Base-by-base conservation (phyloP, 106 monocot species). In the Dendrobium chrysotoxum region DNA sequence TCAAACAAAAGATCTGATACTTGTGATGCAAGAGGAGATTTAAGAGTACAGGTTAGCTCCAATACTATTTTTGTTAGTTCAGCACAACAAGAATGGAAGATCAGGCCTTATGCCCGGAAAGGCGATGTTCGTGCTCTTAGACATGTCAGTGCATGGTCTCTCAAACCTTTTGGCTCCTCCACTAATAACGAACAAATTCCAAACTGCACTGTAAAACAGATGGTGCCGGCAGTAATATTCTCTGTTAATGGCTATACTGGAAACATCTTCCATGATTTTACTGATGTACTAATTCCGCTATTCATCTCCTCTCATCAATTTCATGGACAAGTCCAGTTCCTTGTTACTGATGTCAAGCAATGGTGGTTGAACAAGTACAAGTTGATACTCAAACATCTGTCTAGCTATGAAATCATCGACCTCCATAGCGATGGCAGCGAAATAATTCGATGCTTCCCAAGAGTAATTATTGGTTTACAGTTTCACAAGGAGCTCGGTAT, bases 221-320 rank as follows among this genome's bases (percentile, higher is more conserved):
- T 53, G 0, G 75, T 76, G 38, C 89, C 88, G 0, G 90, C 88
- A 3, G 28, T 93, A 25, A 40, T 93, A 72, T 90, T 93, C 81
- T 93, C 93, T 53, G 55, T 77, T 18, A 81, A 82, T 0, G 93
- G 93, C 12, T 93, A 82, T 81, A 88, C 88, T 40, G 93, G 93
- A 18, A 93, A 93, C 78, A 70, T 86, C 76, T 90, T 93, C 86
- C 92, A 93, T 53, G 92, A 93, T 78, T 93, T 86, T 86, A 90
- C 92, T 10, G 92, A 93, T 55, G 85, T 93, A 20, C 25, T 93
- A 4, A 65, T 92, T 38, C 92, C 92, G 4, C 68, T 90, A 21
- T 90, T 88, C 86, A 82, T 88, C 45, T 88, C 77, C 53, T 80
- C 92, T 31, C 80, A 79, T 58, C 77, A 80, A 8, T 90, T 80